These are phyloP conservation scores for Beauveria pseudobassiana DNA, from an alignment of 2,329 filamentous ascomycete genomes.

Conservation along the genomic window DNA sequence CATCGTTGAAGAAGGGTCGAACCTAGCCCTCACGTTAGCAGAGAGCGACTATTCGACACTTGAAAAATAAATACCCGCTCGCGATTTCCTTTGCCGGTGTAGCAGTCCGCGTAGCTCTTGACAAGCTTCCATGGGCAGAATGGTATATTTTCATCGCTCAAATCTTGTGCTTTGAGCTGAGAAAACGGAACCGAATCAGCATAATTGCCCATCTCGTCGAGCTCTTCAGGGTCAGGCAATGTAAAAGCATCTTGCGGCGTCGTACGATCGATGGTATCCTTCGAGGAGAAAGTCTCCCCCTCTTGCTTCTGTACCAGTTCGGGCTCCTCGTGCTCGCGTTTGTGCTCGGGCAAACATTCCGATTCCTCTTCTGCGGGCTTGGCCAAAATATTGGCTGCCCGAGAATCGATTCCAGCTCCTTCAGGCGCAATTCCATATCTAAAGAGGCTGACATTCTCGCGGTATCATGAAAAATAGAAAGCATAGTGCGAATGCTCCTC, in stretches of 20 bases:
- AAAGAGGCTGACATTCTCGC: background rate
- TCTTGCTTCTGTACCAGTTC: background rate
- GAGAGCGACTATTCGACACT: background rate
- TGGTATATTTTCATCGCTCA: constrained; percentile 15
- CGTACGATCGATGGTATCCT: background rate
- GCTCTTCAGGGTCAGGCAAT: background rate
- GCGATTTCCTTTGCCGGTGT: constrained; percentile 46
- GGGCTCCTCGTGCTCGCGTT: background rate
- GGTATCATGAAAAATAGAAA: background rate
- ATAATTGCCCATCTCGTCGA: constrained; percentile 1
- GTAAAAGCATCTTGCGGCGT: background rate
- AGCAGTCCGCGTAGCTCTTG: constrained; percentile 50
- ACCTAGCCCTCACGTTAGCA: constrained; percentile 25
- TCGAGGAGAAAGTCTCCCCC: background rate
- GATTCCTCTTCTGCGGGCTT: background rate
- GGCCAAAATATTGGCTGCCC: background rate
- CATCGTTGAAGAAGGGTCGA: constrained; percentile 45
- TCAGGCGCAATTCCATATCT: background rate
- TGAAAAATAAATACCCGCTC: constrained; percentile 30
- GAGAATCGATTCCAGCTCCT: constrained; percentile 5
- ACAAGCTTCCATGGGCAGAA: constrained; percentile 49
- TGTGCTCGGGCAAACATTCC: background rate
- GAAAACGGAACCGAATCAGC: background rate
- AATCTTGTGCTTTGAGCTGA: background rate
- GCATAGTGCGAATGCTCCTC: no score